Evolutionary conservation across 441 rosid genomes (phyloP).

Genomic region (Aquilaria agallochum): DNA sequence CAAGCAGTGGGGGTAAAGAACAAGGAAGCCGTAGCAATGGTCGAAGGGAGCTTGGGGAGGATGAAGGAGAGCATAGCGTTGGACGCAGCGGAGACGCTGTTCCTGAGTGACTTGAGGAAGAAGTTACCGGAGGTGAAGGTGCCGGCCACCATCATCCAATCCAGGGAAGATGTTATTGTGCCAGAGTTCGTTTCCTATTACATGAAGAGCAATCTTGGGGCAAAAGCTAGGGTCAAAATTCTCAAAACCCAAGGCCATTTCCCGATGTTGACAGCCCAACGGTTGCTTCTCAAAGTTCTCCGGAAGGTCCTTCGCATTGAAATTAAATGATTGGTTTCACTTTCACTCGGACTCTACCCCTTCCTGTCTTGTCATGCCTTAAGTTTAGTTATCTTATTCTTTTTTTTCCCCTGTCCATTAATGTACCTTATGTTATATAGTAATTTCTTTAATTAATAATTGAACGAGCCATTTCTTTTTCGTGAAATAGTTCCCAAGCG

Average conservation of each 20-base stretch:
- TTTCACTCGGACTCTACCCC: no score
- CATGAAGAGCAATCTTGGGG: slow-evolving; percentile 24
- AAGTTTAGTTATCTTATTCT: no score
- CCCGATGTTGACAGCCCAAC: slow-evolving; percentile 29
- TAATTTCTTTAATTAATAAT: no score
- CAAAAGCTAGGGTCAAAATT: slow-evolving; percentile 18
- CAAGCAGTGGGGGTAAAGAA: slow-evolving; percentile 13
- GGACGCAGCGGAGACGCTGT: slow-evolving; percentile 19
- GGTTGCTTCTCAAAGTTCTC: slow-evolving; percentile 19
- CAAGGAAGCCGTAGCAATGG: slow-evolving; percentile 14
- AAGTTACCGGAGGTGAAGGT: slow-evolving; percentile 22
- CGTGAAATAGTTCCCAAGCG: no score
- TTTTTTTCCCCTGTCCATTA: no score
- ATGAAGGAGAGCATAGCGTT: slow-evolving; percentile 21
- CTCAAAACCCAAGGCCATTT: slow-evolving; percentile 33
- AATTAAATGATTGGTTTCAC: no score
- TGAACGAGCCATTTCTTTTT: no score
- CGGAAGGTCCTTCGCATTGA: slow-evolving; percentile 5
- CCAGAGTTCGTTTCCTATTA: slow-evolving; percentile 21
- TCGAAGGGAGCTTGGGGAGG: slow-evolving; percentile 17
- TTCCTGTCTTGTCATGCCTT: no score
- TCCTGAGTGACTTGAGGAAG: slow-evolving; percentile 23
- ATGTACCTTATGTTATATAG: no score
- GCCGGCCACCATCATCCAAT: slow-evolving; percentile 32
- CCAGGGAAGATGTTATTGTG: slow-evolving; percentile 19